Base-by-base conservation (phyloP, 2,329 filamentous ascomycete species). In the Alternaria postmessia region DNA sequence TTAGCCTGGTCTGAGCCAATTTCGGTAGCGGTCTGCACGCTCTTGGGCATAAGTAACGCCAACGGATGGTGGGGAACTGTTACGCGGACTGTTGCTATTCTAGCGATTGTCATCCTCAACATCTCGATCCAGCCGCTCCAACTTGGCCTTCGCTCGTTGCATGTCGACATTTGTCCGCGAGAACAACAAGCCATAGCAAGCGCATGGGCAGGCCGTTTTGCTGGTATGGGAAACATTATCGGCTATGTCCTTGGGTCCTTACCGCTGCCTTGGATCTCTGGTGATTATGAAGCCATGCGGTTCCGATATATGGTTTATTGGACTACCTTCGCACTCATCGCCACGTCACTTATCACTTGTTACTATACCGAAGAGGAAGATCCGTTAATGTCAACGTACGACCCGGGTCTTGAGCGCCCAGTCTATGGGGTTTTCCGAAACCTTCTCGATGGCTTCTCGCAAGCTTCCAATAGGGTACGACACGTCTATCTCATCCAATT, bases 401-500 rank as follows among this genome's bases (percentile, higher is more conserved):
- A 41, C 18, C 18, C 38, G 6, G 18, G 18, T 11, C 1, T 12
- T 12, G 9, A 41, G 9, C 18, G 38, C 18, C 9, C 8, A 22
- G 9, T 41, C 18, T 41, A 11, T 22, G 11, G 38, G 7, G 20
- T 41, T 9, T 22, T 41, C 9, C 38, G 20, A 9, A 7, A 41
- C 38, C 18, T 41, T 12, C 6, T 9, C 11, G 18, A 64, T 14
- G 51, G 61, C 18, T 47, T 58, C 3, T 30, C 42, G 20, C 22
- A 14, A 22, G 56, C 55, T 61, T 52, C 65, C 28, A 42, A 22
- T 1, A 57, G 39, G 24, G 41, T 60, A 24, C 44, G 44, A 14
- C 48, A 52, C 26, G 64, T 70, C 11, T 70, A 54, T 74, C 82
- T 89, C 65, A 90, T 94, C 0, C 91, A 95, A 75, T 88, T 94